Percentiles rank a stretch among this genome's conserved stretches.
These are phyloP conservation scores for Coemansia sp. DNA, from an alignment of 192 early-diverging fungal species.

Conservation along the genomic window DNA sequence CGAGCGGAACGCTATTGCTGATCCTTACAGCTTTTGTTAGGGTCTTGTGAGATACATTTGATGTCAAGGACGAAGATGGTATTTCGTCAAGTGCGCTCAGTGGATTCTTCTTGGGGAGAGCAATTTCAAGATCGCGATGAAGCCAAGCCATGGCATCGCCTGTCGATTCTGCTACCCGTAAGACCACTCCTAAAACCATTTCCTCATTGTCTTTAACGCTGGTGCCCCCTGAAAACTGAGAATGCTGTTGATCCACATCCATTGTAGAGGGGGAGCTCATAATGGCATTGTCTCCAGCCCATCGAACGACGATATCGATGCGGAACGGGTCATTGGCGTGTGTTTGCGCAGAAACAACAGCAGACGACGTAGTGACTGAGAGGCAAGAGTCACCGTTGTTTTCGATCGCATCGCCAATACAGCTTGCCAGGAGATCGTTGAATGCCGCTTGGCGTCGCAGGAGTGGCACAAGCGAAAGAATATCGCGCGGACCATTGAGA, in stretches of 20 bases:
- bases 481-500: conserved; percentile 15
- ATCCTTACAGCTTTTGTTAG: conserved; percentile 34
- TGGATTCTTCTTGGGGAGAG: conserved; percentile 9
- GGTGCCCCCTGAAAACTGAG: neutral
- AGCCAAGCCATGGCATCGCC: conserved; percentile 36
- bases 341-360: conserved; percentile 19
- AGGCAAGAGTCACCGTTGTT: neutral
- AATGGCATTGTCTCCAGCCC: neutral
- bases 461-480: conserved; percentile 25
- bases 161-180: conserved; percentile 23
- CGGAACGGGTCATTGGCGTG: conserved; percentile 53
- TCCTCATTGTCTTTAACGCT: neutral
- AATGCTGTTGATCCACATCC: neutral
- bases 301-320: conserved; percentile 28
- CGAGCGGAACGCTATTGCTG: conserved; percentile 40
- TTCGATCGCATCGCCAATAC: conserved; percentile 6
- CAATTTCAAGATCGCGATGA: conserved; percentile 23
- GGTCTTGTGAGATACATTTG: conserved; percentile 9
- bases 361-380: neutral
- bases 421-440: conserved; percentile 47
- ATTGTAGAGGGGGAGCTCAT: conserved; percentile 2
- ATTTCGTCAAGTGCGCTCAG: conserved; percentile 19
- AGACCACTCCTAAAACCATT: conserved; percentile 19
- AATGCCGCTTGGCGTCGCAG: conserved; percentile 49
- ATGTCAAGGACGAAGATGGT: conserved; percentile 3